Base-by-base conservation (phyloP, 768 basidiomycete species). In the Gymnopilus junonius region DNA sequence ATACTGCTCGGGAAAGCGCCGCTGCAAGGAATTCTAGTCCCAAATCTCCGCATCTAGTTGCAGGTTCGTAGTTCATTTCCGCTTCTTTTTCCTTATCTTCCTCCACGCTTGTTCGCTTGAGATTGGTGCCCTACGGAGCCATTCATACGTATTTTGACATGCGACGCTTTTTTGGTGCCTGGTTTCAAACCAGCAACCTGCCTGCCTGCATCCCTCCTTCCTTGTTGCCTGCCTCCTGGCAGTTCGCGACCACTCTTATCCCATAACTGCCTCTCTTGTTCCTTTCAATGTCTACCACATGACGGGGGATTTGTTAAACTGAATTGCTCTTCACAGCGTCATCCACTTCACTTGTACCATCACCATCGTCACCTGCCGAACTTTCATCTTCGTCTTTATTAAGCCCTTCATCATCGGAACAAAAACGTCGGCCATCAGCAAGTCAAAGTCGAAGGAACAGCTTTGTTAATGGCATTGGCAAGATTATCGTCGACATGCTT, bases 401-500 rank as follows among this genome's bases (percentile, higher is more conserved):
- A 23, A 54, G 51, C 8, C 42, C 50, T 37, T 42, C 62, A 53
- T 42, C 56, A 20, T 55, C 59, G n/a, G 31, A 40, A 12, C 34
- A 51, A 17, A 59, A 21, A 29, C 62, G 57, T 51, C 48, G 43
- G 29, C 20, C 31, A 46, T 54, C 58, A 11, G 39, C 45, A 12
- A 63, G 37, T 55, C 56, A 34, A 14, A 53, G 51, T 25, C 55
- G 61, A 20, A 37, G 69, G 40, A 62, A 39, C 55, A 66, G 58
- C 43, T 61, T 56, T 43, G 40, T 58, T 17, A 58, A 40, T 54
- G 56, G 62, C 20, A 45, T 73, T 4, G 74, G 72, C 31, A 60
- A 65, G 65, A 70, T 73, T 40, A 88, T 90, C 46, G 79, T 82
- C 70, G 86, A 89, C 65, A 85, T 90, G 75, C 74, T 90, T 4